These are phyloP conservation scores for Trametes coccinea DNA, from an alignment of 768 basidiomycete species.

Conservation along the genomic window DNA sequence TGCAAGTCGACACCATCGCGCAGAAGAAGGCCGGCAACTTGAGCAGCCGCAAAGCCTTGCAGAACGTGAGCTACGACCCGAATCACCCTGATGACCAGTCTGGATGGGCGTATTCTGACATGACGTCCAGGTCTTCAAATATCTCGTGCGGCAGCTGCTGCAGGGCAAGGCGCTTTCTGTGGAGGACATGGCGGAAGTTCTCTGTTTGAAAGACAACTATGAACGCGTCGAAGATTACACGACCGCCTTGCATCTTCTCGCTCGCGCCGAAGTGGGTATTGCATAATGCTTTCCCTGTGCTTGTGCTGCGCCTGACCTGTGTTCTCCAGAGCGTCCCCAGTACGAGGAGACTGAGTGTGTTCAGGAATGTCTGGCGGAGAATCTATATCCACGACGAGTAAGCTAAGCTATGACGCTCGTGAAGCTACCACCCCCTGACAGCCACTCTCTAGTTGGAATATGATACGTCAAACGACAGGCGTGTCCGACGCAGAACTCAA, in stretches of 20 bases:
- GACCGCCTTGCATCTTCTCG: constrained; percentile 66
- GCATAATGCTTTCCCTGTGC: not conserved
- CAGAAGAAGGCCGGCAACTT: constrained; percentile 51
- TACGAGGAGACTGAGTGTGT: constrained; percentile 64
- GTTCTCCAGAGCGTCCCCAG: constrained; percentile 62
- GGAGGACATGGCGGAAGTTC: constrained; percentile 81
- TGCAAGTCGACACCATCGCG: constrained; percentile 64
- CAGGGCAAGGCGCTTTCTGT: constrained; percentile 72
- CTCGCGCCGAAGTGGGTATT: constrained; percentile 48
- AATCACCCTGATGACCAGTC: not conserved
- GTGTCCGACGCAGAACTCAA: constrained; percentile 78
- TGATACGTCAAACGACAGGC: constrained; percentile 70
- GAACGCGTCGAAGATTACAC: constrained; percentile 62
- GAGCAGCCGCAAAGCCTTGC: constrained; percentile 50
- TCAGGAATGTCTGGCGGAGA: constrained; percentile 82
- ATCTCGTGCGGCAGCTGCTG: constrained; percentile 64
- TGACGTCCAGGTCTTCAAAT: constrained; percentile 63
- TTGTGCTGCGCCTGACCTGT: not conserved
- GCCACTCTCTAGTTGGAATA: constrained; percentile 61
- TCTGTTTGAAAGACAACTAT: constrained; percentile 82
- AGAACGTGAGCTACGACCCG: constrained; percentile 39
- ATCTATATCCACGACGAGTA: constrained; percentile 90
- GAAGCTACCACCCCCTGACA: not conserved
- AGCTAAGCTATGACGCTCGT: not conserved
- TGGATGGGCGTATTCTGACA: not conserved